These are phyloP conservation scores for Termitomyces sp. DNA, from an alignment of 768 basidiomycete species.

Conservation along the genomic window DNA sequence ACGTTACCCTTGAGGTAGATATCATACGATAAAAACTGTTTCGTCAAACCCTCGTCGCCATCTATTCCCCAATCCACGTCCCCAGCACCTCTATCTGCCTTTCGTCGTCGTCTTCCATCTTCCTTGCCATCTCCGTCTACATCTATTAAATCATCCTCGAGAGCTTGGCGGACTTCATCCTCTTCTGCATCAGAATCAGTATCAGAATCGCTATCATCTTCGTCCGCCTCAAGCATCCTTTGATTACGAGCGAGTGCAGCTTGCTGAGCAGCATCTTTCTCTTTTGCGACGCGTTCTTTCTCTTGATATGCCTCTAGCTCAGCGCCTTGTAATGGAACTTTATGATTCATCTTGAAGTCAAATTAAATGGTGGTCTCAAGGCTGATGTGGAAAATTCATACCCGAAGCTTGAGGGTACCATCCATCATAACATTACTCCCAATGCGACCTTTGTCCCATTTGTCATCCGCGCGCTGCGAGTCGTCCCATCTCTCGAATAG, in stretches of 20 bases:
- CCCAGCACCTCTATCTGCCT: constrained; percentile 43
- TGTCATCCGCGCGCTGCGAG: constrained; percentile 71
- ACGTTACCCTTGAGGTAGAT: constrained; percentile 98
- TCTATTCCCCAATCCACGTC: constrained; percentile 66
- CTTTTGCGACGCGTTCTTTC: constrained; percentile 69
- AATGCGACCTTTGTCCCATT: constrained; percentile 87
- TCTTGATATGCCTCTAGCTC: constrained; percentile 81
- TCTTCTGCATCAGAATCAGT: constrained; percentile 65
- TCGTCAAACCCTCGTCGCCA: constrained; percentile 68
- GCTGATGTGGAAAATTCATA: constrained; percentile 22
- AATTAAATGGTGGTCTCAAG: background rate
- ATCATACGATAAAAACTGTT: constrained; percentile 82
- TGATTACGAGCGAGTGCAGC: constrained; percentile 79
- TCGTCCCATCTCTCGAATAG: constrained; percentile 87
- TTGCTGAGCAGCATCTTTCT: constrained; percentile 82
- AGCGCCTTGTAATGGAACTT: constrained; percentile 81
- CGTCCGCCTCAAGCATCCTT: constrained; percentile 90
- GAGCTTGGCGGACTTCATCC: constrained; percentile 50
- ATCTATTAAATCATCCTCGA: constrained; percentile 48
- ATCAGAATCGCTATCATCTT: constrained; percentile 77
- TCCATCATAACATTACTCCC: constrained; percentile 85
- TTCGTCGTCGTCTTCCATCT: constrained; percentile 28
- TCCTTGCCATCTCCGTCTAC: constrained; percentile 25
- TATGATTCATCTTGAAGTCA: constrained; percentile 66
- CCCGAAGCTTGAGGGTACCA: constrained; percentile 59